Conservation (phyloP, 345 rosid species). For the Hirschfeldia incana region DNA sequence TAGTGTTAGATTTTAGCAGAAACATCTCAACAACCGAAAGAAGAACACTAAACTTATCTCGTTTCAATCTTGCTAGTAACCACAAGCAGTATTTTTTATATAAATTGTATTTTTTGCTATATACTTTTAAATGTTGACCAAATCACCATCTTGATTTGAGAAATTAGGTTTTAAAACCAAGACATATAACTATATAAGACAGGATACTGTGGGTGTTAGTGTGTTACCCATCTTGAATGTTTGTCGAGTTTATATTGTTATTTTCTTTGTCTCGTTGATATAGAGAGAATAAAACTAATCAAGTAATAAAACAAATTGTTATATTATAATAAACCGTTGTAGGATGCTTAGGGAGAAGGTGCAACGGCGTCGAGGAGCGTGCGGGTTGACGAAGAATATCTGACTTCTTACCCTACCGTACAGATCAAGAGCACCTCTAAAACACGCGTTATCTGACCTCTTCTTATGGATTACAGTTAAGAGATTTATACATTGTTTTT, state of each 20-base stretch:
- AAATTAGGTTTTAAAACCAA: neutral
- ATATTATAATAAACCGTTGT: neutral
- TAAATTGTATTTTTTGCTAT: no score
- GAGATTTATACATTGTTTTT: neutral
- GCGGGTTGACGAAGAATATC: conserved; percentile 9
- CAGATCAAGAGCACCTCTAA: neutral
- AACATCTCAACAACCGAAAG: neutral
- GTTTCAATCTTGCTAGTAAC: neutral
- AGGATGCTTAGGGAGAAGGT: conserved; percentile 34
- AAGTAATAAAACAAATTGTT: neutral
- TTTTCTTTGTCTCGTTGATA: neutral
- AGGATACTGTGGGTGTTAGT: neutral
- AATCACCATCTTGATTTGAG: neutral
- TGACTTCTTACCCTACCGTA: conserved; percentile 27
- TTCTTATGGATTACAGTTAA: neutral
- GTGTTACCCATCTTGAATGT: neutral
- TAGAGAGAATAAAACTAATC: neutral
- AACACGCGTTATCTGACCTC: conserved; percentile 7
- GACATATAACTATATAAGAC: neutral
- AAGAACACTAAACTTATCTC: neutral
- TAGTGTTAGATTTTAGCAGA: neutral
- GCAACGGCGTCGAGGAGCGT: conserved; percentile 16
- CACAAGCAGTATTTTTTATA: neutral
- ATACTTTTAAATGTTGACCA: neutral
- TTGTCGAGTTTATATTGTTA: neutral